Evolutionary conservation across 1,284 basidiomycete species (phyloP), one percentile per base, ranked within the genome.

Genomic region (Lentinus polychrous): DNA sequence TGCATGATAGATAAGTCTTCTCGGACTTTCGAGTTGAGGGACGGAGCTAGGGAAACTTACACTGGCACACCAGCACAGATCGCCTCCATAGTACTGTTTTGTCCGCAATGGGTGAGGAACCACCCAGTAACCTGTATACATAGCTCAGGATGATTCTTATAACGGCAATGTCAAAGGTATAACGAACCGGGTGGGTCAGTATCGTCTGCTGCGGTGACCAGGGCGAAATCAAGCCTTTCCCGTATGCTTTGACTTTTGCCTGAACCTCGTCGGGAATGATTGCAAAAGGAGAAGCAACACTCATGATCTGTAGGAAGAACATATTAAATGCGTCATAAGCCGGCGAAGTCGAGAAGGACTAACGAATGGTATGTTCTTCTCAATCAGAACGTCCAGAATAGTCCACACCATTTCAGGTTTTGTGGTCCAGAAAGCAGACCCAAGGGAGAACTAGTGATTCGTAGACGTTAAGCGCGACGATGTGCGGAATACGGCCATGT

Each of bases 61-160:
- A 56, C 43, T 8, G 53, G 55, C n/a, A 53, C 52, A 15, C 52
- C 54, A 23, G 32, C 17, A 15, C 18, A 15, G 8, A 54, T 18
- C n/a, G 54, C 47, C 45, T 55, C 54, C n/a, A 51, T 18, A 18
- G 48, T 33, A 27, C 52, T 52, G 47, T 50, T 51, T n/a, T 52
- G 43, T 7, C 54, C 54, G 34, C 54, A 51, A 38, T 55, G 54
- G 2, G 49, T 52, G 17, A 55, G 35, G 24, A 55, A 55, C 49
- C 49, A 55, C 6, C 49, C 54, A n/a, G 35, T 36, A 2, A 36
- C 50, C 50, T 52, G 33, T 14, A 22, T 8, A 20, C 17, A 31
- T 31, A 32, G 12, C 20, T 14, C 18, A 32, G 17, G 31, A 8
- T 24, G 8, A n/a, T 31, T 8, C 10, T n/a, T 15, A 20, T 14